Evolutionary conservation across 2,329 filamentous ascomycete genomes (phyloP).

Genomic region (Alternaria rosae): DNA sequence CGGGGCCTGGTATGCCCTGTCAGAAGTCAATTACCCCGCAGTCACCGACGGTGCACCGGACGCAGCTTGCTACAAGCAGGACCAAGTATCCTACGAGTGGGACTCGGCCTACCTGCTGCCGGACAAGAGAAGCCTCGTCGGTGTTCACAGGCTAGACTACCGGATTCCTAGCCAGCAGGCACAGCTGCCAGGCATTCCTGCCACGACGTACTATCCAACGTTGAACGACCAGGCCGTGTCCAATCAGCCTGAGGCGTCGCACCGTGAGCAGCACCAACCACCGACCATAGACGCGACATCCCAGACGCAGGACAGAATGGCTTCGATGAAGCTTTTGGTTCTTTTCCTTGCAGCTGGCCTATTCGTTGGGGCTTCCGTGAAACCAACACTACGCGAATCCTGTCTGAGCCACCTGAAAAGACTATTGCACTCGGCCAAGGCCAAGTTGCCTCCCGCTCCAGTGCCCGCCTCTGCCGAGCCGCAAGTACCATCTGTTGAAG

Average conservation of each 20-base stretch:
- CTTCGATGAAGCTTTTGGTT: constrained; percentile 11
- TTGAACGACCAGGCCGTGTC: constrained; percentile 30
- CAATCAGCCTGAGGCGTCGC: constrained; percentile 30
- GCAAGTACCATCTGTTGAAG: constrained; percentile 8
- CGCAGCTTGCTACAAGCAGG: constrained; percentile 62
- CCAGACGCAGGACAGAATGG: constrained; percentile 20
- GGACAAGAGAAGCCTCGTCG: constrained; percentile 47
- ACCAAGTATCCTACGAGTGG: constrained; percentile 32
- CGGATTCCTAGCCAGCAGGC: constrained; percentile 28
- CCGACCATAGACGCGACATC: constrained; percentile 32
- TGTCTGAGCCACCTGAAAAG: constrained; percentile 26
- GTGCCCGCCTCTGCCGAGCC: constrained; percentile 12
- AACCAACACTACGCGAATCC: constrained; percentile 19
- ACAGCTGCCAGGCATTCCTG: constrained; percentile 33
- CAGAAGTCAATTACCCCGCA: constrained; percentile 83
- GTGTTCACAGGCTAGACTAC: constrained; percentile 49
- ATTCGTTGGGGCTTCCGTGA: constrained; percentile 21
- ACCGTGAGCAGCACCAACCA: constrained; percentile 19
- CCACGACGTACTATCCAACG: constrained; percentile 32
- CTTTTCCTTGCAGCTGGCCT: constrained; percentile 18
- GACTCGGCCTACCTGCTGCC: constrained; percentile 38
- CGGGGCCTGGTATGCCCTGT: constrained; percentile 95
- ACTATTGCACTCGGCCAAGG: constrained; percentile 18
- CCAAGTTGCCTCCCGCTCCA: constrained; percentile 13
- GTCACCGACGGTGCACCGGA: constrained; percentile 73